A percentile compares a stretch with the other conserved stretches of the same genome.
These are phyloP conservation scores for Paspalum notatum DNA, from an alignment of 176 grass and related monocot genomes.

Conservation along the genomic window DNA sequence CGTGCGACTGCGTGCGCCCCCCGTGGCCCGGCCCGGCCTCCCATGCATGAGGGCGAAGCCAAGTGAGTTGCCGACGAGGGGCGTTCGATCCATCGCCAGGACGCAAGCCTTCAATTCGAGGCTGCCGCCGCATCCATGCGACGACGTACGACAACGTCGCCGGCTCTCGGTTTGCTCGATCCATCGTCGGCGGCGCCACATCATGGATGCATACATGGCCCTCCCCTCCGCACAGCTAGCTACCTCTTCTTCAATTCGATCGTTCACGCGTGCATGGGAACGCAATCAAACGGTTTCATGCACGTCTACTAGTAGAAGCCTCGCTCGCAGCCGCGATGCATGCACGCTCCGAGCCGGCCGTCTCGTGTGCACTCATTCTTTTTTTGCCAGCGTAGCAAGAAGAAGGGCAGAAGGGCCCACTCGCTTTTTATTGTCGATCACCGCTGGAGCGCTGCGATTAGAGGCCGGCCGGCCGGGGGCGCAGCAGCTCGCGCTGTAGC, in stretches of 20 bases:
- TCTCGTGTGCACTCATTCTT: too few relatives aligned
- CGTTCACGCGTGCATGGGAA: background rate
- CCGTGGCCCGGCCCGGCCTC: too few relatives aligned
- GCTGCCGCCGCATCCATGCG: background rate
- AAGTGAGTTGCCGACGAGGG: background rate
- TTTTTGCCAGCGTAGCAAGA: too few relatives aligned
- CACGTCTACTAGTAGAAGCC: too few relatives aligned
- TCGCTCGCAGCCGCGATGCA: too few relatives aligned
- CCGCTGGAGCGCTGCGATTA: background rate
- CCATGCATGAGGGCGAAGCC: background rate
- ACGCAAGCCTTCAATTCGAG: too few relatives aligned
- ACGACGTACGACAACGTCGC: too few relatives aligned
- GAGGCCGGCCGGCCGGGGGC: background rate
- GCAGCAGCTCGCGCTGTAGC: background rate
- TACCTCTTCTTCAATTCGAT: too few relatives aligned
- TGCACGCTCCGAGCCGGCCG: too few relatives aligned
- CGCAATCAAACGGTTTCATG: too few relatives aligned
- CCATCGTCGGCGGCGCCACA: background rate
- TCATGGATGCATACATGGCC: background rate
- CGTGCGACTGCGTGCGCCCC: background rate
- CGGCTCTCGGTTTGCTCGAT: background rate
- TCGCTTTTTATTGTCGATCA: background rate
- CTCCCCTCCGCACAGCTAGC: background rate
- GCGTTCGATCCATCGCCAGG: background rate
- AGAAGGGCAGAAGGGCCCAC: background rate